Percentiles rank a stretch among this genome's conserved stretches.
These are phyloP conservation scores for Aschersonia sp. DNA, from an alignment of 2,329 filamentous ascomycete species.

Conservation along the genomic window DNA sequence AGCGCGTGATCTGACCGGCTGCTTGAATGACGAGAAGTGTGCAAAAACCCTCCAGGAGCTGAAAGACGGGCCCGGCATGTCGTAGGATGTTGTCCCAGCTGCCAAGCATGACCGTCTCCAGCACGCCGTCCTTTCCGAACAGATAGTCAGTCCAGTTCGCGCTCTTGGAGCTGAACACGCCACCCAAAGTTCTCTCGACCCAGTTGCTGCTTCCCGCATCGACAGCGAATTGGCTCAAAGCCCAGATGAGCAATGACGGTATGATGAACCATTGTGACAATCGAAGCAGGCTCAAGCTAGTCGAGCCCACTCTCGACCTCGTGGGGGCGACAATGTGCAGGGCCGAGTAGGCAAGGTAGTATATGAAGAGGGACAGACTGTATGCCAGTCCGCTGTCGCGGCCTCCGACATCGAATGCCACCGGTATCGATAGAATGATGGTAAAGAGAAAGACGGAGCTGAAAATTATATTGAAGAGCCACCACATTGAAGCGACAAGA, in stretches of 20 bases:
- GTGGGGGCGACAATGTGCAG: conserved; percentile 72
- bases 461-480: conserved; percentile 65
- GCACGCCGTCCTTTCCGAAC: conserved; percentile 70
- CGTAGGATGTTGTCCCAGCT: conserved; percentile 78
- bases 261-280: conserved; percentile 78
- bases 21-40: conserved; percentile 92
- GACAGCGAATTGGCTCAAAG: conserved; percentile 86
- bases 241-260: conserved; percentile 82
- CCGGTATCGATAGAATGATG: conserved; percentile 88
- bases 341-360: conserved; percentile 80
- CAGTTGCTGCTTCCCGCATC: conserved; percentile 67
- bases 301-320: conserved; percentile 58
- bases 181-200: conserved; percentile 66
- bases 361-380: conserved; percentile 74
- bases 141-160: conserved; percentile 69
- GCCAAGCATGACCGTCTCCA: conserved; percentile 69
- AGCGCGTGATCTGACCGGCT: conserved; percentile 83
- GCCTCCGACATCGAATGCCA: conserved; percentile 96
- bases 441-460: conserved; percentile 77
- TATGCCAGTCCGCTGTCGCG: conserved; percentile 88
- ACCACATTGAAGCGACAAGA: conserved; percentile 51
- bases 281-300: conserved; percentile 54
- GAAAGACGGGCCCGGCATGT: conserved; percentile 89
- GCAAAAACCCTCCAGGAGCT: conserved; percentile 91
- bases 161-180: conserved; percentile 46